Base-by-base conservation (phyloP, 2,329 filamentous ascomycete species). In the Colletotrichum tofieldiae region DNA sequence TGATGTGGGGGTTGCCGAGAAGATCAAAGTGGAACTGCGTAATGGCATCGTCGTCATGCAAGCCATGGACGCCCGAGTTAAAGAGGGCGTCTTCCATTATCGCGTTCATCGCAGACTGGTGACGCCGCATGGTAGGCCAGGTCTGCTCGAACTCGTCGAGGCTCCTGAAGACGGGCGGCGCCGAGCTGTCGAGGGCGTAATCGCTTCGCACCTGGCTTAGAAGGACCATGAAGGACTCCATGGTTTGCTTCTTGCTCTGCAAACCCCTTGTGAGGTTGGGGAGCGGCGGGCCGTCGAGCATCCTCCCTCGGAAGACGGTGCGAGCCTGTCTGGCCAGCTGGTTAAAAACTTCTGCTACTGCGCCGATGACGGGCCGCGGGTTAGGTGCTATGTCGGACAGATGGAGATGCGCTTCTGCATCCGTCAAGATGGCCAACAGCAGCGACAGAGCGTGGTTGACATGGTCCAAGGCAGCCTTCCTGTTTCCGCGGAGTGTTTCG, bases 361-460 rank as follows among this genome's bases (percentile, higher is more conserved):
- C 73, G 11, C 58, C 56, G 3, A 80, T 62, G 32, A 80, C 63
- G 18, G 78, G 76, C 47, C 64, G 74, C 2, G 77, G 78, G 39
- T 78, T 76, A 12, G 78, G 77, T 0, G 75, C 76, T 1, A 79
- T 55, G 2, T 67, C 65, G 26, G 60, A 59, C 0, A 77, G 41
- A 7, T 71, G 61, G 4, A 61, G 51, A 5, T 73, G 55, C 3
- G 58, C 32, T 8, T 77, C 67, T 5, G 64, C 59, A 12, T 81
- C 80, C 0, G 77, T 77, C n/a, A 82, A 12, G 7, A 83, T 58
- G 1, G 77, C 70, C 20, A 83, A 74, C 1, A 83, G 54, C 5
- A 83, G 75, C 11, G 81, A 77, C 12, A 83, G 67, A 0, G 79
- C 81, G 54, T 82, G 81, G 23, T 82, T 82, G 5, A 82, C 74